Evolutionary conservation across 805 yeast genomes (phyloP).

Genomic region (Metschnikowia hibisci): DNA sequence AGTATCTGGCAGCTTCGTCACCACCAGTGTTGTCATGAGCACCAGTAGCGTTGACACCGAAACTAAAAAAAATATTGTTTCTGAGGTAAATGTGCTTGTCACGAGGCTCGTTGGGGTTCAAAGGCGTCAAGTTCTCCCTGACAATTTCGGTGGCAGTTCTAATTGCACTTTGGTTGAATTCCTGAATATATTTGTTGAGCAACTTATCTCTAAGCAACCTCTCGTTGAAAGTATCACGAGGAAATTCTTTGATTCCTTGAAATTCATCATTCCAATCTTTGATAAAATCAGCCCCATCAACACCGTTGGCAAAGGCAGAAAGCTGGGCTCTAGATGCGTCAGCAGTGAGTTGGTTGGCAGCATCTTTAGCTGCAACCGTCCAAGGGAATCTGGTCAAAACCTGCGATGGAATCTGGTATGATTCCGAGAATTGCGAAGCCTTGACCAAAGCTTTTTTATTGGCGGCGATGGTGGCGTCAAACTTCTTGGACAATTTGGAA

Average conservation of each 20-base stretch:
- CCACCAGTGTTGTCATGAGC: conserved; percentile 68
- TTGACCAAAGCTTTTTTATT: conserved; percentile 46
- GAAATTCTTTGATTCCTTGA: conserved; percentile 75
- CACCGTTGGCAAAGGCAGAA: conserved; percentile 49
- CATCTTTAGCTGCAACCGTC: conserved; percentile 45
- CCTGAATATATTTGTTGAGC: conserved; percentile 65
- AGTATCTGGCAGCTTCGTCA: conserved; percentile 78
- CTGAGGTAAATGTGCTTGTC: conserved; percentile 65
- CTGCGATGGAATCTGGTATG: conserved; percentile 60
- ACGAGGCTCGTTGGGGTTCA: conserved; percentile 72
- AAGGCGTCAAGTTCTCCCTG: conserved; percentile 67
- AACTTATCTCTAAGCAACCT: conserved; percentile 73
- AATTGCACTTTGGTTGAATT: conserved; percentile 71
- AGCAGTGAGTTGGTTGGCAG: conserved; percentile 28
- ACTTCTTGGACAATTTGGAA: conserved; percentile 60
- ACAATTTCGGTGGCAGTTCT: conserved; percentile 76
- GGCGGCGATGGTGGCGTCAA: conserved; percentile 47
- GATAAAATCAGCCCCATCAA: conserved; percentile 52
- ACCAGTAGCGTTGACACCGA: conserved; percentile 62
- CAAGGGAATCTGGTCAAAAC: conserved; percentile 69
- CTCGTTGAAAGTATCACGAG: conserved; percentile 54
- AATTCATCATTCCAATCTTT: conserved; percentile 91
- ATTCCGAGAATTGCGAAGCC: conserved; percentile 44
- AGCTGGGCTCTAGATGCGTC: conserved; percentile 63
- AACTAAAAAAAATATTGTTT: conserved; percentile 84